phyloP scores from a whole-genome alignment of 208 protist species.

The Sergeia podlipaevii region DNA sequence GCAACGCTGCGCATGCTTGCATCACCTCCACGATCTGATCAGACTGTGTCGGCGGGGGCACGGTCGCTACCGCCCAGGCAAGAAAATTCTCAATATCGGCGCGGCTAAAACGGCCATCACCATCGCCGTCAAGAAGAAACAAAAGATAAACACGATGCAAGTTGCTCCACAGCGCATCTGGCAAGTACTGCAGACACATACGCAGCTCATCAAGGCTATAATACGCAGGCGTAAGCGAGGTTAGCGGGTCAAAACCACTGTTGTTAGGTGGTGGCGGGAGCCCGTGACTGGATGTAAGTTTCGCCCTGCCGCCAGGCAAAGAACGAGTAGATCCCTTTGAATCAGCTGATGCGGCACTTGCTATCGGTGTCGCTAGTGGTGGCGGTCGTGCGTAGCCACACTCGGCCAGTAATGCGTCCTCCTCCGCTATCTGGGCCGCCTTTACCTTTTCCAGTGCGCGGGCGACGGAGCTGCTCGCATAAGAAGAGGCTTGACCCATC shows the following conservation, averaged over 20 bases:
- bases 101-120: constrained; percentile 46
- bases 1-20: constrained; percentile 40
- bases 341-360: too few species aligned
- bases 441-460: constrained; percentile 31
- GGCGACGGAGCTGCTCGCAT: constrained; percentile 41
- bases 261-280: background rate
- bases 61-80: constrained; percentile 40
- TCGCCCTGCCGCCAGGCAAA: too few species aligned
- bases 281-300: background rate
- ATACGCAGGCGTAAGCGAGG: constrained; percentile 26
- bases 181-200: constrained; percentile 35
- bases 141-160: constrained; percentile 51
- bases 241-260: constrained; percentile 23
- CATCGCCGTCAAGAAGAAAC: constrained; percentile 63
- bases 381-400: constrained; percentile 21
- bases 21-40: constrained; percentile 54
- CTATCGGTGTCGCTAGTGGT: too few species aligned
- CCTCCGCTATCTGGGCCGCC: constrained; percentile 23
- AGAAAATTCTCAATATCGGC: constrained; percentile 54
- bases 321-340: too few species aligned
- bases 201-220: constrained; percentile 59
- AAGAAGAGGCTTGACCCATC: constrained; percentile 57
- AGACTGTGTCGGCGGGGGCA: constrained; percentile 24
- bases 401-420: constrained; percentile 20
- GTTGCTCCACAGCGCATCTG: constrained; percentile 48